Base-by-base conservation (phyloP, 352 stramenopile genomes). In the Stephanocyclus meneghinianus region DNA sequence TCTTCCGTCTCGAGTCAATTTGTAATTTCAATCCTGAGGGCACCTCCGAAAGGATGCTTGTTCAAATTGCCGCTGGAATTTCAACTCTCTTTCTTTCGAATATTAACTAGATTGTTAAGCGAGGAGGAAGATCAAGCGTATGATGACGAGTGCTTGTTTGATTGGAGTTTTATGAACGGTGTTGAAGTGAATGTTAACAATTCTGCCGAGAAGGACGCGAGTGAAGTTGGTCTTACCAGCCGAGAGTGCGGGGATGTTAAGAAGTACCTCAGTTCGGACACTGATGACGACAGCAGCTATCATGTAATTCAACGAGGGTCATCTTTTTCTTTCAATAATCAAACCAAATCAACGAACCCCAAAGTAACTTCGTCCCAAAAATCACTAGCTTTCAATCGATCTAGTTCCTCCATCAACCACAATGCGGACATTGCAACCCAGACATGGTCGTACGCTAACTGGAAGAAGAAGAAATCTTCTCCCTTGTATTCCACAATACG, bases 21-120 rank as follows among this genome's bases (percentile, higher is more conserved):
- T 21, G n/a, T 60, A 5, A 60, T 60, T 48, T 21, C 63, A 57
- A 3, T 60, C 10, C 55, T 79, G 56, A 35, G 15, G 60, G 53
- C 5, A 16, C n/a, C 48, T 32, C 37, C 69, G 37, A 68, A 68
- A 21, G 45, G 18, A 26, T 79, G 73, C 50, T 53, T 85, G 10
- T 11, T 80, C 5, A 64, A 55, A 44, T 73, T 90, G 0, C 81
- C 81, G 0, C 18, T 80, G 21, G 42, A 84, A 47, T 89, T 91
- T 79, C 69, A 77, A 56, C 40, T 85, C 18, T 64, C 79, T 3
- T 86, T 92, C 48, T 80, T 91, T 45, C 60, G 87, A 18, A 87
- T 92, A 47, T 61, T 94, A 32, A 63, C 84, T 4, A 70, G 89
- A 80, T 70, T 92, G 26, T 18, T 94, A 18, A 86, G 75, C 11